Evolutionary conservation across 345 rosid species (phyloP), one percentile per base, ranked within the genome.

Genomic region (Diplotaxis tenuifolia): DNA sequence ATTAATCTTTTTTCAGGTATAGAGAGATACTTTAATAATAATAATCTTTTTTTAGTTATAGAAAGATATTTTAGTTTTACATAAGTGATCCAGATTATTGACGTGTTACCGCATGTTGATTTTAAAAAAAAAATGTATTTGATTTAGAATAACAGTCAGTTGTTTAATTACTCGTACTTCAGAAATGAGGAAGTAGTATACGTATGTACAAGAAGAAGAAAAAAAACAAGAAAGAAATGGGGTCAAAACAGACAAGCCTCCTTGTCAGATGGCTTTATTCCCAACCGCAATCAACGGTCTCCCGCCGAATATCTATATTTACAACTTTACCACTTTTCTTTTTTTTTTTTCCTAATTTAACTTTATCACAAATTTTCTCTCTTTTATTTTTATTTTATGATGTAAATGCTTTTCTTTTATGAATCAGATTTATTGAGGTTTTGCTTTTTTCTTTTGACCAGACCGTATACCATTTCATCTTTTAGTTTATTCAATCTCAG

Each of bases 211-310:
- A 36, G 7, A 25, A 36, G 6, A 23, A 31, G 42, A 21, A 11
- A 22, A 7, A 22, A 38, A 50, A 78, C 28, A 80, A 82, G 63
- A 47, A 47, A 25, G 31, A 67, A 73, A 68, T 74, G 80, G 56
- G 83, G 97, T 90, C 86, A 85, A 88, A 80, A 90, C 23, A 18
- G 58, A 76, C 71, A 77, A 71, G 64, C 80, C 71, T 86, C 84
- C 78, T 20, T 70, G 87, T 84, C 88, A 81, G 86, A 67, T 67
- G 72, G 81, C 93, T 85, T 83, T 84, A 80, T 86, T 85, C 84
- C 89, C 89, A 91, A 88, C 95, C 97, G 93, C 95, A 94, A 89
- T 94, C 90, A 88, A 89, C 97, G 96, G 96, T 66, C 86, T 73
- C 68, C 86, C 86, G 86, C 87, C 87, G 84, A 70, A 71, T 70